Conservation (phyloP, 768 basidiomycete species). For the Amanita inopinata region DNA sequence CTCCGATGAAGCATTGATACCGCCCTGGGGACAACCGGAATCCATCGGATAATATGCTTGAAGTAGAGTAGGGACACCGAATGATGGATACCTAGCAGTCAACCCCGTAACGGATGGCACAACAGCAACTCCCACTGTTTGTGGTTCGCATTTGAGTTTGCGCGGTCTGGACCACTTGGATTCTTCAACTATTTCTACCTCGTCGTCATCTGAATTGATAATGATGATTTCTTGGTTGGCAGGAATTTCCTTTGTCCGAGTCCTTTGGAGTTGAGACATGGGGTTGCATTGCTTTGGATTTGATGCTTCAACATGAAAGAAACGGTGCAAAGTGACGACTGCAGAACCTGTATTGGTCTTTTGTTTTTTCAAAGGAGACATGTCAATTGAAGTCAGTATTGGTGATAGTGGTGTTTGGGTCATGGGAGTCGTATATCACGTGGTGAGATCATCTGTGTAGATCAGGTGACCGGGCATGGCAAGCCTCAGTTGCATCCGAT, state of each 20-base stretch:
- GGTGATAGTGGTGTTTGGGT: too few species aligned
- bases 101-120: constrained; percentile 20
- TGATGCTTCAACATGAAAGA: constrained; percentile 26
- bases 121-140: neutral
- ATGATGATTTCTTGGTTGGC: constrained; percentile 38
- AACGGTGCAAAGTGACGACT: constrained; percentile 34
- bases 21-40: neutral
- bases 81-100: constrained; percentile 10
- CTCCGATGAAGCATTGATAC: neutral
- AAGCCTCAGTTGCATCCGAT: too few species aligned
- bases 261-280: neutral
- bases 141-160: neutral
- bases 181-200: constrained; percentile 24
- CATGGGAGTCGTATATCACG: neutral
- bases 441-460: too few species aligned
- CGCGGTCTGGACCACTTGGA: neutral
- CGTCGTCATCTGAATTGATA: constrained; percentile 53
- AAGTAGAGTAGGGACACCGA: constrained; percentile 15
- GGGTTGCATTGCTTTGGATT: constrained; percentile 5
- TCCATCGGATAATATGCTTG: neutral
- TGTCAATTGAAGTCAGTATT: constrained; percentile 8
- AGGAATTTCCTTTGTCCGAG: neutral
- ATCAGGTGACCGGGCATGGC: too few species aligned
- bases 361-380: constrained; percentile 29
- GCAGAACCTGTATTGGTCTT: constrained; percentile 20